Base-by-base conservation (phyloP, 176 grass and related monocot genomes). In the Ensete glaucum region DNA sequence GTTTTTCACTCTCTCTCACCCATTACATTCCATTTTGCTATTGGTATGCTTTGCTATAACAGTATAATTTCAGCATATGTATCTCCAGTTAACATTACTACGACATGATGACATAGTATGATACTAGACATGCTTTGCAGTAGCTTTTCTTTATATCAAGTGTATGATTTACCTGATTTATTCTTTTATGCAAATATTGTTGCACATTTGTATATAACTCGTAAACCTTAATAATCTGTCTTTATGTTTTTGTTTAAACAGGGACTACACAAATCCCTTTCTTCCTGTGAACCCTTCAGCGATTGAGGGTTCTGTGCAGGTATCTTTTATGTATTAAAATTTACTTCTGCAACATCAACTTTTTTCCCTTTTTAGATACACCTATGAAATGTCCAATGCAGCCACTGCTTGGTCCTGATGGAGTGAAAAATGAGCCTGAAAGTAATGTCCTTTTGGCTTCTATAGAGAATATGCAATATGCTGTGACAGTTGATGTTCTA, bases 191-290 rank as follows among this genome's bases (percentile, higher is more conserved):
- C 4, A 43, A 43, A 43, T 43, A 6, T 43, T 43, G 34, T 5
- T 43, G 34, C 34, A 43, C 34, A 43, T 43, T 74, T 54, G 70
- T 62, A n/a, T 62, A 53, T 64, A 62, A 73, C 25, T 25, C 69
- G 53, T 65, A 63, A 29, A 23, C 64, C 62, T 17, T 62, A 79
- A 34, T 83, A 76, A 78, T 63, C 71, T 22, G 21, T 82, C 56
- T 50, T 79, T 22, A 0, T 75, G 76, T 87, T 73, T 77, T 83
- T 52, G 55, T 58, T 81, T 84, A 19, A 24, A 54, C 83, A 99
- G 95, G 81, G 95, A 99, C 86, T 99, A 94, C 79, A 99, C 95
- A 64, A 99, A 99, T 78, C 95, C 95, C 43, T 99, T 94, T 80
- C 95, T 99, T 89, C 90, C 95, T 81, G 95, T 99, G 65, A 99